Evolutionary conservation across 2,329 filamentous ascomycete species (phyloP), one percentile per base, ranked within the genome.

Genomic region (Esteya vermicola): DNA sequence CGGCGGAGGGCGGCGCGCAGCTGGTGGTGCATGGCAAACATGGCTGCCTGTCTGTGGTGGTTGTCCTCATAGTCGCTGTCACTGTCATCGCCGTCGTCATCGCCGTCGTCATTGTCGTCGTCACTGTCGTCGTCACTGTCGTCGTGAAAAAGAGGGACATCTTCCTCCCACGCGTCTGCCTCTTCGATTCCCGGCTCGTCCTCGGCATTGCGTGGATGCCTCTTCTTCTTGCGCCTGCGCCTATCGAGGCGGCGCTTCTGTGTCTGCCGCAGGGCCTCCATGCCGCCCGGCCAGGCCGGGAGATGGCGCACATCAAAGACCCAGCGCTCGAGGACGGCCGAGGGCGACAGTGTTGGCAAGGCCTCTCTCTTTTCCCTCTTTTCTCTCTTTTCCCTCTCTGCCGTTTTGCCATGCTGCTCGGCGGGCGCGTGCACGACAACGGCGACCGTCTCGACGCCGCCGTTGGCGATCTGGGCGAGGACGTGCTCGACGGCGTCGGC

Each of bases 401-500:
- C n/a, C n/a, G n/a, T n/a, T n/a, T n/a, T n/a, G n/a, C n/a, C n/a
- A n/a, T 30, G 12, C 8, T 8, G 10, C 7, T n/a, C 28, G n/a
- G 9, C 13, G 4, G 28, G 47, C 2, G 45, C 45, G n/a, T 48
- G 47, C 9, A 48, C 43, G 1, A 44, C 43, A 1, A 48, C 32
- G 18, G 42, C 47, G 2, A 48, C 36, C 4, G 39, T 33, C 19
- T 47, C 38, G 25, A 48, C 43, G 4, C 39, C 16, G 40, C 67
- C 70, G 9, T 65, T 70, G 36, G 81, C 68, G 27, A 94, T 67
- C 60, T 93, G 81, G 4, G 64, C 66, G 44, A 74, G 68, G 19
- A 86, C 72, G 27, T 85, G 81, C 46, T 76, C 64, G 32, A 91
- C 73, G 48, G 86, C 85, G 56, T 91, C 82, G 54, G 70, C 74